phyloP scores from a whole-genome alignment of 805 yeast species.

The Pichia gijzeniarum region DNA sequence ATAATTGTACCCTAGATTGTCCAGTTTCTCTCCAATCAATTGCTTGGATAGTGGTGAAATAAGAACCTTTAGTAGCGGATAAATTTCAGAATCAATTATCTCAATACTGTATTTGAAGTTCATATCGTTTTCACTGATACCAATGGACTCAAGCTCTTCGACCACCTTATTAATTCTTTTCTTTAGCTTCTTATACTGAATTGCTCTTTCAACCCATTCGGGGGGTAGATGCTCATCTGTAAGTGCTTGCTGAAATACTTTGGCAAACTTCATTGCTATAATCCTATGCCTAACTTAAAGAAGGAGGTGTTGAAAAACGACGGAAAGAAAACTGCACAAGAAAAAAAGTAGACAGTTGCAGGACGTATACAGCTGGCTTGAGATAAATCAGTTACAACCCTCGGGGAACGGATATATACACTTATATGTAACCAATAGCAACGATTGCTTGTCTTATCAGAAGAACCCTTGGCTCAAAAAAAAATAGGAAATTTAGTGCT shows the following conservation, averaged over 20 bases:
- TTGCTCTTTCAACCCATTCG: slow-evolving; percentile 63
- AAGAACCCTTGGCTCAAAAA: neutral
- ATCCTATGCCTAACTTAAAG: neutral
- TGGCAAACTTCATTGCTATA: slow-evolving; percentile 64
- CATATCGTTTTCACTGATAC: slow-evolving; percentile 42
- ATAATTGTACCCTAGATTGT: slow-evolving; percentile 17
- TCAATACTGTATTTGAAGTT: slow-evolving; percentile 20
- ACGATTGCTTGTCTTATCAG: neutral
- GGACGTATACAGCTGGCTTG: too few species aligned
- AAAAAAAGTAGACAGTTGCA: too few species aligned
- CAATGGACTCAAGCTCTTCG: slow-evolving; percentile 51
- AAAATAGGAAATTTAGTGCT: neutral
- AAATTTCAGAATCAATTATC: slow-evolving; percentile 15
- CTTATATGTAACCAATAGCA: too few species aligned
- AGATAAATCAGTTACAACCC: too few species aligned
- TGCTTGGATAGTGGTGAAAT: slow-evolving; percentile 18
- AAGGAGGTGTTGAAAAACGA: too few species aligned
- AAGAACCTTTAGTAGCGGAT: slow-evolving; percentile 23
- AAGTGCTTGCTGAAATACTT: slow-evolving; percentile 57
- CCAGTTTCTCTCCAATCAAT: slow-evolving; percentile 17
- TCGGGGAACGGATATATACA: too few species aligned
- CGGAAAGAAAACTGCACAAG: too few species aligned
- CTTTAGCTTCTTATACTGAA: slow-evolving; percentile 65
- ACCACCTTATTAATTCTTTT: slow-evolving; percentile 63
- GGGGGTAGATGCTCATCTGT: slow-evolving; percentile 55